Percentiles rank a stretch among this genome's conserved stretches.
Conservation (phyloP, 2,329 filamentous ascomycete genomes). For the Aspergillus sp. region DNA sequence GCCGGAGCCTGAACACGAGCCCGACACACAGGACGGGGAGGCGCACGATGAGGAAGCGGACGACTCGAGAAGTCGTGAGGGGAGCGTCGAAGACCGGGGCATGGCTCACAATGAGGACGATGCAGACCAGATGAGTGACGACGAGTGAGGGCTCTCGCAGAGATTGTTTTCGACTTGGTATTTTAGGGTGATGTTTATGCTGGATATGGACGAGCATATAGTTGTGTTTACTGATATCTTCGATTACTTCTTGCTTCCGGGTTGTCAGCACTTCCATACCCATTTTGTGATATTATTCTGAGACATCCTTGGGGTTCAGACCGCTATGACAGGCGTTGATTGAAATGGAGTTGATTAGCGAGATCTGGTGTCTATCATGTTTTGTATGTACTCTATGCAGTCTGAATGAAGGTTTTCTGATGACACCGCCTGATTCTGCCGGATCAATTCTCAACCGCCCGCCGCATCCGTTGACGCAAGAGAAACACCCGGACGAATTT, state of each 20-base stretch:
- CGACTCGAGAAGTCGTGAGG: not conserved
- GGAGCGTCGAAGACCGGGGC: slow-evolving; percentile 7
- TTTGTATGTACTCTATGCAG: slow-evolving; percentile 3
- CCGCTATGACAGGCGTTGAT: slow-evolving; percentile 13
- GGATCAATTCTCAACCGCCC: slow-evolving; percentile 6
- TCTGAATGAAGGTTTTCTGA: not conserved
- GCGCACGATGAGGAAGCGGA: slow-evolving; percentile 10
- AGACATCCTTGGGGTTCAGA: slow-evolving; percentile 4
- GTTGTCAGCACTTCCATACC: slow-evolving; percentile 8
- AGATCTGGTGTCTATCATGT: not conserved
- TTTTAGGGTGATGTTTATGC: not conserved
- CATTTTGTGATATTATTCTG: slow-evolving; percentile 1
- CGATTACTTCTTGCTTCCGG: not conserved
- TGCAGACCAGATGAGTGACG: slow-evolving; percentile 18
- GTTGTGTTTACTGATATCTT: slow-evolving; percentile 2
- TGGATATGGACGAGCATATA: slow-evolving; percentile 2
- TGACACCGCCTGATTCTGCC: slow-evolving; percentile 3
- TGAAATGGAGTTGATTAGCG: slow-evolving; percentile 20
- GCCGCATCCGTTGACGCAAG: slow-evolving; percentile 7
- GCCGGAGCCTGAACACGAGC: slow-evolving; percentile 8
- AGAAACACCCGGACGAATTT: not conserved
- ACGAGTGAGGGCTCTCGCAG: slow-evolving; percentile 12
- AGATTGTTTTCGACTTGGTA: not conserved
- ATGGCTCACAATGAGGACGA: slow-evolving; percentile 11
- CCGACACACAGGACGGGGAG: slow-evolving; percentile 8